phyloP scores from a whole-genome alignment of 345 rosid genomes.

The Geranium brycei region DNA sequence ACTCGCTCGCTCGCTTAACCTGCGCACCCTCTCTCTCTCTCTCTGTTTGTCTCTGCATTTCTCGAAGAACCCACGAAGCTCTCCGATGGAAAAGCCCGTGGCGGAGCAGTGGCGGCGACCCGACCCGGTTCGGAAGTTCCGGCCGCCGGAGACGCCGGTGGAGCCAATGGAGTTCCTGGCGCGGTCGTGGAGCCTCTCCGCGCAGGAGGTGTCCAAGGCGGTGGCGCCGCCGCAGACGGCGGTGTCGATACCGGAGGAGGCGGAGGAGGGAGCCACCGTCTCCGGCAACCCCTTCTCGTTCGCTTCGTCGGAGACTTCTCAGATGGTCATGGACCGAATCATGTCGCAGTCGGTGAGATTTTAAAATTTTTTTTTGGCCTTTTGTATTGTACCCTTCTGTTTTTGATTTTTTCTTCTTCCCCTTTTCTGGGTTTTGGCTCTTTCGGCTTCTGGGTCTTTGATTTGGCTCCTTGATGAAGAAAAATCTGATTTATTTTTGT shows the following conservation, averaged over 20 bases:
- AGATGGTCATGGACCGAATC: slow-evolving; percentile 95
- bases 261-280: slow-evolving; percentile 47
- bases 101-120: too few species aligned
- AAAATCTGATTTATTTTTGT: too few species aligned
- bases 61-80: too few species aligned
- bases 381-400: too few species aligned
- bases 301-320: slow-evolving; percentile 90
- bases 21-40: neutral
- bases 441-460: too few species aligned
- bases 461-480: too few species aligned
- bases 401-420: too few species aligned
- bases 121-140: slow-evolving; percentile 33
- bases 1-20: neutral
- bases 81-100: too few species aligned
- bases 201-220: slow-evolving; percentile 68
- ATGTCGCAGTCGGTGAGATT: slow-evolving; percentile 91
- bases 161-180: slow-evolving; percentile 97
- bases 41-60: too few species aligned
- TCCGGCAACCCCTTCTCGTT: slow-evolving; percentile 89
- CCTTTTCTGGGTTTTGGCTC: too few species aligned
- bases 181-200: slow-evolving; percentile 92
- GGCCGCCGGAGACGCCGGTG: slow-evolving; percentile 77
- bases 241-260: slow-evolving; percentile 43
- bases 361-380: neutral
- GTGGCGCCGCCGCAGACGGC: slow-evolving; percentile 39